Percentiles rank a stretch among this genome's conserved stretches.
Conservation (phyloP, 2,329 filamentous ascomycete genomes). For the Exophiala xenobiotica region DNA sequence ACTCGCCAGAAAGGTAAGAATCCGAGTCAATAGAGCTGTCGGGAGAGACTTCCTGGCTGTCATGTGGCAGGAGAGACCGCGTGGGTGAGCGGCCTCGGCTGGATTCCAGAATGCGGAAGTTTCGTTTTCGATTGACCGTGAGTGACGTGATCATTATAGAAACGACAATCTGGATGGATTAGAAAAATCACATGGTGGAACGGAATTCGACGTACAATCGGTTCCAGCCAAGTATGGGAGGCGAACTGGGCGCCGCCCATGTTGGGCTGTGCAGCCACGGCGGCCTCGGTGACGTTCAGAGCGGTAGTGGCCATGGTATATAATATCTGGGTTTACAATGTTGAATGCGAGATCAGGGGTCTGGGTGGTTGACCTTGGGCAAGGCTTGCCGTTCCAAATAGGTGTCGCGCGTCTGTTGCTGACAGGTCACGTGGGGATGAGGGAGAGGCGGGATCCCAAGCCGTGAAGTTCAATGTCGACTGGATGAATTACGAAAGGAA, state of each 20-base stretch:
- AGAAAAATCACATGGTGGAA: neutral
- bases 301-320: slow-evolving; percentile 15
- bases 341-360: neutral
- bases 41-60: slow-evolving; percentile 20
- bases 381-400: neutral
- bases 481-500: neutral
- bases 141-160: slow-evolving; percentile 51
- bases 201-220: slow-evolving; percentile 33
- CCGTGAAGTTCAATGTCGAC: neutral
- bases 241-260: slow-evolving; percentile 39
- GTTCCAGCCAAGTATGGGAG: slow-evolving; percentile 38
- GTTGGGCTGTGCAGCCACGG: slow-evolving; percentile 27
- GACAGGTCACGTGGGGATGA: slow-evolving; percentile 16
- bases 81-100: slow-evolving; percentile 27
- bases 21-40: slow-evolving; percentile 30
- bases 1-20: slow-evolving; percentile 40
- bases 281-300: slow-evolving; percentile 22
- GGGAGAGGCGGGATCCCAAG: neutral
- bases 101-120: slow-evolving; percentile 43
- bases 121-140: slow-evolving; percentile 48
- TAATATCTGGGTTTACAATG: neutral
- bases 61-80: slow-evolving; percentile 21
- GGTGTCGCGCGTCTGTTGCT: slow-evolving; percentile 13
- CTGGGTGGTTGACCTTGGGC: neutral
- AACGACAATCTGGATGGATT: slow-evolving; percentile 47